A percentile compares a stretch with the other conserved stretches of the same genome.
phyloP scores from a whole-genome alignment of 495 filamentous ascomycete species.

The Apodospora peruviana region DNA sequence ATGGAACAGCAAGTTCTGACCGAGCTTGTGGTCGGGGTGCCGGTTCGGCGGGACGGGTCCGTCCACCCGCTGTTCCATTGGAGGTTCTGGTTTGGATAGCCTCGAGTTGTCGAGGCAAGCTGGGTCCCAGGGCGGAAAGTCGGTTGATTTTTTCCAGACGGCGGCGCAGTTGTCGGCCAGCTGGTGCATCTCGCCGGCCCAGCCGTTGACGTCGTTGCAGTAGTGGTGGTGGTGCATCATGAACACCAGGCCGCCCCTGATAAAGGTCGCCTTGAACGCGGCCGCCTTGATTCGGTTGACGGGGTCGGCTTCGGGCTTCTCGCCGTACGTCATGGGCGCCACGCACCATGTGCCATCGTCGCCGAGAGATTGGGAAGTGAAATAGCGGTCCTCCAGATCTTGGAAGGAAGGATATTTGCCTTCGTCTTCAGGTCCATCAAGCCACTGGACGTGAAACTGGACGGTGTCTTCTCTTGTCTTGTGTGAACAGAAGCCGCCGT shows the following conservation, averaged over 20 bases:
- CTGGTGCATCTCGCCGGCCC: slow-evolving; percentile 31
- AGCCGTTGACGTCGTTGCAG: slow-evolving; percentile 39
- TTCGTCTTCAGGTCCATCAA: slow-evolving; percentile 32
- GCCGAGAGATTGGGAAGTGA: slow-evolving; percentile 21
- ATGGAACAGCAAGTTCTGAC: slow-evolving; percentile 30
- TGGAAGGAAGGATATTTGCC: slow-evolving; percentile 24
- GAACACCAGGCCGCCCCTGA: slow-evolving; percentile 37
- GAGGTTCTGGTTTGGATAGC: background rate
- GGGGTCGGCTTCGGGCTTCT: slow-evolving; percentile 34
- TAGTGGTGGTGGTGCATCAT: slow-evolving; percentile 42
- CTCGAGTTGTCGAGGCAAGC: background rate
- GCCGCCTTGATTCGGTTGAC: slow-evolving; percentile 27
- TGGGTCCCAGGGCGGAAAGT: slow-evolving; percentile 33
- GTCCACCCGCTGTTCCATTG: background rate
- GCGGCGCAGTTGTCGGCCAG: slow-evolving; percentile 40
- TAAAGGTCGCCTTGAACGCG: slow-evolving; percentile 38
- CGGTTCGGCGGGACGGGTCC: slow-evolving; percentile 1
- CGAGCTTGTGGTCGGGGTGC: slow-evolving; percentile 23
- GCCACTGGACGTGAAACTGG: slow-evolving; percentile 24
- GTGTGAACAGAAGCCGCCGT: slow-evolving; percentile 30
- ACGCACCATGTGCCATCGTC: slow-evolving; percentile 28
- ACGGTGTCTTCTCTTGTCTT: slow-evolving; percentile 39
- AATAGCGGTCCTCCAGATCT: slow-evolving; percentile 27
- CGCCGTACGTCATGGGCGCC: slow-evolving; percentile 35
- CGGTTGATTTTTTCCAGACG: slow-evolving; percentile 20